phyloP scores from a whole-genome alignment of 768 basidiomycete genomes.

The Baorangia bicolor region DNA sequence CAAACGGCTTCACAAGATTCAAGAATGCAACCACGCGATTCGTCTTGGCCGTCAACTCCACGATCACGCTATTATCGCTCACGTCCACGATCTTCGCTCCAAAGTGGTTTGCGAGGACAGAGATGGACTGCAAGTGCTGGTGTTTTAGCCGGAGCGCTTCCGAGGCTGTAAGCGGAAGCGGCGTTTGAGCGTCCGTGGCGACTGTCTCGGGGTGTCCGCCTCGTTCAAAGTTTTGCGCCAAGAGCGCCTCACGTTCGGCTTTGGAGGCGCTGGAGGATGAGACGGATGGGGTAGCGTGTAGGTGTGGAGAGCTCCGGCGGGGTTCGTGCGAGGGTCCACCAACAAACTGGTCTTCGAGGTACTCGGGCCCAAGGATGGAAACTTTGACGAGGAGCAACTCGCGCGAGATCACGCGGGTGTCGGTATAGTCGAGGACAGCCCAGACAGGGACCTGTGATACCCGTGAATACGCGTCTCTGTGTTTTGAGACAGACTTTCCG shows the following conservation, averaged over 20 bases:
- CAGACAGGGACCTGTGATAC: conserved; percentile 87
- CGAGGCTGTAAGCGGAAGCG: conserved; percentile 62
- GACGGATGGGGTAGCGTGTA: background rate
- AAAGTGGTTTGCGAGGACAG: conserved; percentile 82
- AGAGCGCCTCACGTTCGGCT: conserved; percentile 63
- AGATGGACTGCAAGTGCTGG: conserved; percentile 85
- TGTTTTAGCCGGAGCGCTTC: conserved; percentile 89
- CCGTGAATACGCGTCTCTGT: background rate
- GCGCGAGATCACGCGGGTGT: conserved; percentile 86
- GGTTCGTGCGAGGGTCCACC: conserved; percentile 85
- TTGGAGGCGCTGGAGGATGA: conserved; percentile 43
- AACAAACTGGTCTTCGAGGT: conserved; percentile 86
- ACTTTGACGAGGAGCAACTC: conserved; percentile 95
- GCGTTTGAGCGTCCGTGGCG: conserved; percentile 20
- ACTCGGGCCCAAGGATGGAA: conserved; percentile 96
- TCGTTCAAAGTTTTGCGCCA: conserved; percentile 80
- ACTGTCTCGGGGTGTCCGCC: conserved; percentile 40
- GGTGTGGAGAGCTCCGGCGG: conserved; percentile 37
- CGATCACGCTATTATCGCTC: conserved; percentile 90
- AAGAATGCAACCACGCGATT: conserved; percentile 91
- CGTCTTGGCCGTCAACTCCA: conserved; percentile 94
- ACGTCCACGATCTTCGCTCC: conserved; percentile 93
- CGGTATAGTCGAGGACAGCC: conserved; percentile 98
- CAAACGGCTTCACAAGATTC: conserved; percentile 88
- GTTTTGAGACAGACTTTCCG: background rate